Evolutionary conservation across 768 basidiomycete genomes (phyloP).

Genomic region (Boletus patriciae): DNA sequence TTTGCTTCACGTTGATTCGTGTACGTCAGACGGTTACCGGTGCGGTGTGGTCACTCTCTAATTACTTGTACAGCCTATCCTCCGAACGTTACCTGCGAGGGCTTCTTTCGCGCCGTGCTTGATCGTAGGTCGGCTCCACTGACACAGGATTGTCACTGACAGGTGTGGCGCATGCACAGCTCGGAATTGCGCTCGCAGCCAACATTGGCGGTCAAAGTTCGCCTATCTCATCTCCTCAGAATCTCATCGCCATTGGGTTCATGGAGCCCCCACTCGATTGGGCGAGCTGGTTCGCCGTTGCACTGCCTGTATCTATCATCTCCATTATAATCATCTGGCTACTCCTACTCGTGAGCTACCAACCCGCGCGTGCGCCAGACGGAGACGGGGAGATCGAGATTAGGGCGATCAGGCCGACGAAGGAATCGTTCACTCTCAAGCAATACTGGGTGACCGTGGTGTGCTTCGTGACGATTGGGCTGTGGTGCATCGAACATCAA

Average conservation of each 20-base stretch:
- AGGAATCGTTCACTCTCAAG: constrained; percentile 75
- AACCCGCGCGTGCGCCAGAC: constrained; percentile 66
- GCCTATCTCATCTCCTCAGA: constrained; percentile 97
- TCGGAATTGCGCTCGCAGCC: constrained; percentile 96
- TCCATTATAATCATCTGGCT: constrained; percentile 93
- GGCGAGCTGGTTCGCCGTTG: constrained; percentile 92
- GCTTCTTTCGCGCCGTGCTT: constrained; percentile 87
- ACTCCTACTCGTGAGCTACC: constrained; percentile 80
- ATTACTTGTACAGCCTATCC: constrained; percentile 68
- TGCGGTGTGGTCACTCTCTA: neutral
- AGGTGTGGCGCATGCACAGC: constrained; percentile 41
- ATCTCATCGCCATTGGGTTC: constrained; percentile 83
- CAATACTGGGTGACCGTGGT: constrained; percentile 91
- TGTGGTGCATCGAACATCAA: constrained; percentile 87
- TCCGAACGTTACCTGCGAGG: constrained; percentile 84
- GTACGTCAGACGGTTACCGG: constrained; percentile 43
- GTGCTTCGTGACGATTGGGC: constrained; percentile 76
- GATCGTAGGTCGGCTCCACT: constrained; percentile 58
- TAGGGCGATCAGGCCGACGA: constrained; percentile 78
- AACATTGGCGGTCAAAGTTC: constrained; percentile 98
- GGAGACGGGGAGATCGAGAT: constrained; percentile 81
- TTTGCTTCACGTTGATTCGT: constrained; percentile 94
- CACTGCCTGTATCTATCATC: constrained; percentile 83
- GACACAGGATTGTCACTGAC: constrained; percentile 1
- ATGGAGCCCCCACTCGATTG: constrained; percentile 89